Percentiles rank a stretch among this genome's conserved stretches.
Conservation (phyloP, 129 eudicot species). For the Flaveria ramosissima region DNA sequence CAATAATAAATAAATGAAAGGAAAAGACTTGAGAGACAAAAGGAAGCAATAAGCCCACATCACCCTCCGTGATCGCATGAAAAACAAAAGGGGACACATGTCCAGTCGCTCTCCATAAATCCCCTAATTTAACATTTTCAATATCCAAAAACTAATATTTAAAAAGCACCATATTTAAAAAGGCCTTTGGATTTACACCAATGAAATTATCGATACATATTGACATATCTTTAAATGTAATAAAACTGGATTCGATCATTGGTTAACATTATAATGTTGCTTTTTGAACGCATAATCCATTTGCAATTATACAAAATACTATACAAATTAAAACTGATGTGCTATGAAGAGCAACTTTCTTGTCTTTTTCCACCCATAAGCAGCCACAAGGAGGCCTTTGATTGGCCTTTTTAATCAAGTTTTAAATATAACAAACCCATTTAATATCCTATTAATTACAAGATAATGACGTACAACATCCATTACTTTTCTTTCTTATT, state of each 20-base stretch:
- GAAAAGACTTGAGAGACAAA: neutral
- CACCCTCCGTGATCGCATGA: constrained; percentile 2
- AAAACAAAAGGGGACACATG: constrained; percentile 36
- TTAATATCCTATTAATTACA: neutral
- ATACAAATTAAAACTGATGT: too few relatives aligned
- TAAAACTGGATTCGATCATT: too few relatives aligned
- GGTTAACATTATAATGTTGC: too few relatives aligned
- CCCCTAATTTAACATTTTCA: constrained; percentile 5
- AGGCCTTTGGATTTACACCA: constrained; percentile 26
- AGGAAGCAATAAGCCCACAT: neutral
- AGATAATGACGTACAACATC: too few relatives aligned
- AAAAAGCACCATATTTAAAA: neutral
- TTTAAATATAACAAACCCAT: neutral
- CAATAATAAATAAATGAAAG: too few relatives aligned
- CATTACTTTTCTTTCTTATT: neutral
- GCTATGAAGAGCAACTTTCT: too few relatives aligned
- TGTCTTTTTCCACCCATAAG: too few relatives aligned
- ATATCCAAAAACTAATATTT: neutral
- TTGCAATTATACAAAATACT: too few relatives aligned
- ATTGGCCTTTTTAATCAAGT: neutral
- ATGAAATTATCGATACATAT: neutral
- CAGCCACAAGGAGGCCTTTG: too few relatives aligned
- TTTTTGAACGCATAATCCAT: too few relatives aligned
- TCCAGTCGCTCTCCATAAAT: constrained; percentile 38
- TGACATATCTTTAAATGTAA: too few relatives aligned